Evolutionary conservation across 2,329 filamentous ascomycete genomes (phyloP).

Genomic region (Hymenoscyphus albidus): DNA sequence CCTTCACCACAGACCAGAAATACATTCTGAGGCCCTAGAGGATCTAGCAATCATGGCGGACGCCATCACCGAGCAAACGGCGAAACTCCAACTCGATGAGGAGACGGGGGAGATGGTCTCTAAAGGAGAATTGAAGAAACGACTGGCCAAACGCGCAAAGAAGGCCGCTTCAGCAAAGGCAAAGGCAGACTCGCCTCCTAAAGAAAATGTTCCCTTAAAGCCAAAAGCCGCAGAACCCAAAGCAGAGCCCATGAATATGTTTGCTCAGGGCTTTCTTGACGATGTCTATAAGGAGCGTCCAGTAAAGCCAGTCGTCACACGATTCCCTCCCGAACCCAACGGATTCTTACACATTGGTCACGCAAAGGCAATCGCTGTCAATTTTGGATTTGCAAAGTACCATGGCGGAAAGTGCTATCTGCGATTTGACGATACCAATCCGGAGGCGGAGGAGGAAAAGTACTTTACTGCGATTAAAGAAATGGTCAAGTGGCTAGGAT

Average conservation of each 20-base stretch:
- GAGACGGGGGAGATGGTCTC: conserved; percentile 64
- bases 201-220: conserved; percentile 33
- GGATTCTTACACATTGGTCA: conserved; percentile 93
- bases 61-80: conserved; percentile 41
- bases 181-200: conserved; percentile 43
- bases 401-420: conserved; percentile 72
- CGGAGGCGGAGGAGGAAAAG: conserved; percentile 83
- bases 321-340: conserved; percentile 85
- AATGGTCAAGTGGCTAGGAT: conserved; percentile 77
- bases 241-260: conserved; percentile 50
- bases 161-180: conserved; percentile 52
- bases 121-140: conserved; percentile 61
- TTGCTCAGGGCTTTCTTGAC: conserved; percentile 72
- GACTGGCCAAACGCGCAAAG: conserved; percentile 54
- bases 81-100: conserved; percentile 59
- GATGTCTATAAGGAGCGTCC: conserved; percentile 69
- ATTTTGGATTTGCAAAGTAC: conserved; percentile 88
- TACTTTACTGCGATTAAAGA: conserved; percentile 90
- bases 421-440: conserved; percentile 93
- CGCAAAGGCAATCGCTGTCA: conserved; percentile 91
- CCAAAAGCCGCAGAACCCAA: conserved; percentile 31
- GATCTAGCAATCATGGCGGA: conserved; percentile 43
- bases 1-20: background rate
- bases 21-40: background rate
- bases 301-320: conserved; percentile 58